Conservation (phyloP, 768 basidiomycete genomes). For the Chlorophyllum brunneum region DNA sequence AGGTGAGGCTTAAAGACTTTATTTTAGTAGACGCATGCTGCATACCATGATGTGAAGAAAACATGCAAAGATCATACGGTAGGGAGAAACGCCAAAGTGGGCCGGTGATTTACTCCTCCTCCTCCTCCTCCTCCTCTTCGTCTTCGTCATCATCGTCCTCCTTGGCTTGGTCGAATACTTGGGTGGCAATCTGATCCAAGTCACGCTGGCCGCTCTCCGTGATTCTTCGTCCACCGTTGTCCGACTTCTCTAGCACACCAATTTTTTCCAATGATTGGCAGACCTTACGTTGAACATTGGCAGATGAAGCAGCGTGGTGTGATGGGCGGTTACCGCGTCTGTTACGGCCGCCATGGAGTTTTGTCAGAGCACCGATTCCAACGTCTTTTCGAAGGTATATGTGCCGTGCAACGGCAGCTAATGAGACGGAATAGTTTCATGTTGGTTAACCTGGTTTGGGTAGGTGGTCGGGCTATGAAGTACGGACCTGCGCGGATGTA, state of each 20-base stretch:
- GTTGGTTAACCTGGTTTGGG: conserved; percentile 5
- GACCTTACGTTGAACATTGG: conserved; percentile 89
- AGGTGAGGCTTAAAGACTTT: conserved; percentile 18
- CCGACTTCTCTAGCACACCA: conserved; percentile 90
- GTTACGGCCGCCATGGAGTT: conserved; percentile 96
- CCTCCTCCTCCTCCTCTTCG: conserved; percentile 64
- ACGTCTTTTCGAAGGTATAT: conserved; percentile 99
- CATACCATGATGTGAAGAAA: conserved; percentile 34
- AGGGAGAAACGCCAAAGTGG: conserved; percentile 10
- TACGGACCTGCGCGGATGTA: conserved; percentile 94
- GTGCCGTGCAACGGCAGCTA: conserved; percentile 96
- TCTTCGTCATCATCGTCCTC: conserved; percentile 76
- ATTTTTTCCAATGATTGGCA: conserved; percentile 99
- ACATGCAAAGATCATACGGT: conserved; percentile 37
- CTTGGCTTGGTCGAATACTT: conserved; percentile 75
- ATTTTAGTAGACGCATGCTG: conserved; percentile 37
- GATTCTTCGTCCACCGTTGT: conserved; percentile 94
- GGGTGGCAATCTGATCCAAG: conserved; percentile 89
- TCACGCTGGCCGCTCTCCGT: conserved; percentile 96
- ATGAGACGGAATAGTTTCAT: conserved; percentile 1
- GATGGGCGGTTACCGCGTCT: conserved; percentile 95
- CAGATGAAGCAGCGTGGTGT: conserved; percentile 85
- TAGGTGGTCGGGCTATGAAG: background rate
- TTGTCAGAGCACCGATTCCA: conserved; percentile 88
- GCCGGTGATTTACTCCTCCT: conserved; percentile 40